Evolutionary conservation across 179 eudicot species (phyloP).

Genomic region (Silene coronaria): DNA sequence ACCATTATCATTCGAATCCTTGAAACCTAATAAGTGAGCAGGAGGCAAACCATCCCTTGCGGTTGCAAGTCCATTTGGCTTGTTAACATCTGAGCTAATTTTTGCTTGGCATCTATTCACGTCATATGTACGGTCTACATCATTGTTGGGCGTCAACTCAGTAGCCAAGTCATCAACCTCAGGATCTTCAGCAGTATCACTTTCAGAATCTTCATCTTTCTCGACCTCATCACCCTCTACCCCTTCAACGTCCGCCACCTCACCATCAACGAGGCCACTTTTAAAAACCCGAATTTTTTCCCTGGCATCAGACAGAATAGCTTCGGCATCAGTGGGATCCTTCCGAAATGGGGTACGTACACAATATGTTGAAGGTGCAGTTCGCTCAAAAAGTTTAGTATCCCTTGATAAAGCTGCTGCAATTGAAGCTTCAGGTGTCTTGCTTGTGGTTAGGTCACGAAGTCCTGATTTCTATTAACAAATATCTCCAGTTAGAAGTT

Average conservation of each 20-base stretch:
- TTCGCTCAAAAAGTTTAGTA: constrained; percentile 82
- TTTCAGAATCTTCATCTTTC: constrained; percentile 80
- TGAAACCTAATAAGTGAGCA: constrained; percentile 26
- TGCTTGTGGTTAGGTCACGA: constrained; percentile 87
- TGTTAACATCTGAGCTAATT: constrained; percentile 34
- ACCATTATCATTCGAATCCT: constrained; percentile 29
- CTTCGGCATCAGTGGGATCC: constrained; percentile 67
- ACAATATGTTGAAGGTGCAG: constrained; percentile 92
- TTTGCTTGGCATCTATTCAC: constrained; percentile 26
- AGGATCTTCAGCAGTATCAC: constrained; percentile 82
- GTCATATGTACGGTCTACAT: constrained; percentile 29
- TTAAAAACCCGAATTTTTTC: constrained; percentile 58
- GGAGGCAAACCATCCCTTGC: constrained; percentile 34
- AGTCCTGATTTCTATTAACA: constrained; percentile 72
- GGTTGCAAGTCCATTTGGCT: constrained; percentile 32
- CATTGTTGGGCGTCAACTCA: constrained; percentile 40
- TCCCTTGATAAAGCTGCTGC: constrained; percentile 95
- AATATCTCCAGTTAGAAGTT: constrained; percentile 9
- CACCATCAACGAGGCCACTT: constrained; percentile 55
- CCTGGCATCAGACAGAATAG: constrained; percentile 57
- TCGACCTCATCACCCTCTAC: constrained; percentile 61
- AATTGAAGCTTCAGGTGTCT: constrained; percentile 94
- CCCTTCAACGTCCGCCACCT: constrained; percentile 57
- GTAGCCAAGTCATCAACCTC: constrained; percentile 66
- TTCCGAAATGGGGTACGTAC: constrained; percentile 71